Percentiles rank a stretch among this genome's conserved stretches.
Evolutionary conservation across 306 rosid species (phyloP).

Genomic region (Leucaena leucocephala): DNA sequence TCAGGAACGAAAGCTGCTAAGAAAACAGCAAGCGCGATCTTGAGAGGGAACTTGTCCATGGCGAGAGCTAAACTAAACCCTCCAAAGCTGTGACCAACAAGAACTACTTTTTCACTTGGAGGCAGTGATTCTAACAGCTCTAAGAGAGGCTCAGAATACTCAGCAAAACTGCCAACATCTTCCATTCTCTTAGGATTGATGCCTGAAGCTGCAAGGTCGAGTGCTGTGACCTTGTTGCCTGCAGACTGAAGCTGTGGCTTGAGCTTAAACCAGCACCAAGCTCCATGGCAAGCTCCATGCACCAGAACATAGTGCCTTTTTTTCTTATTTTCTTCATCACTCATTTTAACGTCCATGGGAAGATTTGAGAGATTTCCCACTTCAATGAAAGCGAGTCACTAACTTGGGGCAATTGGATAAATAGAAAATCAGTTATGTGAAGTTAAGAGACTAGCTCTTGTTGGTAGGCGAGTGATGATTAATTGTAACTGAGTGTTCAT

Average conservation of each 20-base stretch:
- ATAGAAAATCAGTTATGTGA: background rate
- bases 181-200: constrained; percentile 42
- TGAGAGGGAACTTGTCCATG: constrained; percentile 63
- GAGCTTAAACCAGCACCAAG: constrained; percentile 82
- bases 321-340: background rate
- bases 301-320: constrained; percentile 63
- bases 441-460: background rate
- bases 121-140: constrained; percentile 47
- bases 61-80: constrained; percentile 69
- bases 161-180: constrained; percentile 44
- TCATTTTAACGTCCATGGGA: background rate
- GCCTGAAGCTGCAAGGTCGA: constrained; percentile 68
- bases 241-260: constrained; percentile 56
- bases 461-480: no score
- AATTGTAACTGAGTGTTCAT: no score
- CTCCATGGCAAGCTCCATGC: constrained; percentile 74
- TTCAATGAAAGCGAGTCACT: background rate
- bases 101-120: constrained; percentile 53
- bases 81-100: constrained; percentile 82
- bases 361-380: background rate
- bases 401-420: background rate
- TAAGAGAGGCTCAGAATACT: constrained; percentile 64
- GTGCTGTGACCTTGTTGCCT: constrained; percentile 60
- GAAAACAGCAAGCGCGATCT: constrained; percentile 61
- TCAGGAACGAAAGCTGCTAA: constrained; percentile 67